phyloP scores from a whole-genome alignment of 257 asterid genomes.

The Rhazya stricta region DNA sequence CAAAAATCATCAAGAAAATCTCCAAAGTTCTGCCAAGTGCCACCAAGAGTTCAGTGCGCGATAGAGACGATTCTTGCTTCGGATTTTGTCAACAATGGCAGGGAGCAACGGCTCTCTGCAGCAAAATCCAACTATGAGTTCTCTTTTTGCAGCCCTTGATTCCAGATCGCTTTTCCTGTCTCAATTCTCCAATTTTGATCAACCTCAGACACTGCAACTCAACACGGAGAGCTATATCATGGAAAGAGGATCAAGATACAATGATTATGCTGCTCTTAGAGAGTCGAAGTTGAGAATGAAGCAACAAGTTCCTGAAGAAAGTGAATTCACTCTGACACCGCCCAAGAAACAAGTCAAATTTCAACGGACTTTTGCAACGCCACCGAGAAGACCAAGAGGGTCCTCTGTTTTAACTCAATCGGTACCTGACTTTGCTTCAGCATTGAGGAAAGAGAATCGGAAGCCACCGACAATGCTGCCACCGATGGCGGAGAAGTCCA shows the following conservation, averaged over 20 bases:
- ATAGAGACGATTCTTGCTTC: background rate
- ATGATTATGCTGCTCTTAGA: slow-evolving; percentile 74
- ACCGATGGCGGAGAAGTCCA: slow-evolving; percentile 6
- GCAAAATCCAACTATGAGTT: slow-evolving; percentile 24
- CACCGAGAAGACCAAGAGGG: slow-evolving; percentile 46
- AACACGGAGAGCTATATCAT: slow-evolving; percentile 37
- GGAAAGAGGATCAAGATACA: slow-evolving; percentile 80
- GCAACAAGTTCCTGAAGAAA: slow-evolving; percentile 22
- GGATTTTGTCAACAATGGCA: slow-evolving; percentile 38
- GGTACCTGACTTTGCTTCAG: slow-evolving; percentile 81
- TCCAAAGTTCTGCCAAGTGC: background rate
- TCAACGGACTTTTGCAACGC: slow-evolving; percentile 41
- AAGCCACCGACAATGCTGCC: slow-evolving; percentile 36
- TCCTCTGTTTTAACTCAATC: slow-evolving; percentile 36
- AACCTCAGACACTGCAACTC: slow-evolving; percentile 52
- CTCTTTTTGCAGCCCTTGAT: slow-evolving; percentile 51
- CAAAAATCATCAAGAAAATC: slow-evolving; percentile 11
- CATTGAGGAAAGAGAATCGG: slow-evolving; percentile 79
- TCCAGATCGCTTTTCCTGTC: slow-evolving; percentile 54
- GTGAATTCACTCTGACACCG: slow-evolving; percentile 41
- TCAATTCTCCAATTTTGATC: slow-evolving; percentile 48
- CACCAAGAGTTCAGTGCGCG: too few relatives aligned
- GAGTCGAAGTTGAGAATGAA: slow-evolving; percentile 37
- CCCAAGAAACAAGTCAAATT: slow-evolving; percentile 69
- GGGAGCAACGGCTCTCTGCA: slow-evolving; percentile 39